phyloP scores from a whole-genome alignment of 371 early-diverging fungal genomes.

The Mortierella polycephala region DNA sequence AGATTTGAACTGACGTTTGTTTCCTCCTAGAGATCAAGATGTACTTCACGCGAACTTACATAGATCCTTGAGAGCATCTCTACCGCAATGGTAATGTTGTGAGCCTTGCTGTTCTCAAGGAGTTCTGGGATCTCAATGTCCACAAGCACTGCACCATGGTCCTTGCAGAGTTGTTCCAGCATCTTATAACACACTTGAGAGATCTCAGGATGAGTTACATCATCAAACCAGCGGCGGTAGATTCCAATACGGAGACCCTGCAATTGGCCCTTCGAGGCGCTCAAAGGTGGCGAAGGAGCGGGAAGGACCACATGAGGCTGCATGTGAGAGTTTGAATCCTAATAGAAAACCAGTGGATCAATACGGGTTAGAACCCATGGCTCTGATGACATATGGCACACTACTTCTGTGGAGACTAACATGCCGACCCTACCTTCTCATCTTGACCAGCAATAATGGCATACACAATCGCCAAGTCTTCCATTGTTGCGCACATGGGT shows the following conservation, averaged over 20 bases:
- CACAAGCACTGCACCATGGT: constrained; percentile 69
- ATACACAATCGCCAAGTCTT: constrained; percentile 73
- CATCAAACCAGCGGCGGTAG: constrained; percentile 61
- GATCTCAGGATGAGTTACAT: constrained; percentile 63
- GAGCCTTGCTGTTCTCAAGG: constrained; percentile 65
- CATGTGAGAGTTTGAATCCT: constrained; percentile 41
- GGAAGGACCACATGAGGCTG: constrained; percentile 57
- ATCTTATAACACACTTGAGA: constrained; percentile 56
- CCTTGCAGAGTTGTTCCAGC: constrained; percentile 54
- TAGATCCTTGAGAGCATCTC: constrained; percentile 67
- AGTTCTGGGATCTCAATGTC: constrained; percentile 76
- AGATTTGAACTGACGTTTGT: not conserved
- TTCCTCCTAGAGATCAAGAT: not conserved
- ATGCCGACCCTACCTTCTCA: constrained; percentile 39
- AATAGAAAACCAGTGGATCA: not conserved
- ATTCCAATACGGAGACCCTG: constrained; percentile 66
- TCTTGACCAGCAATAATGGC: constrained; percentile 74
- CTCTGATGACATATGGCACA: not conserved
- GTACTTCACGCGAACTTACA: not conserved
- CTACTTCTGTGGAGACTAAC: not conserved
- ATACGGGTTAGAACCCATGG: not conserved
- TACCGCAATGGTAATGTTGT: constrained; percentile 69
- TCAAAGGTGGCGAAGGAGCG: constrained; percentile 9
- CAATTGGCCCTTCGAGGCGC: constrained; percentile 31
- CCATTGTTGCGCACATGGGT: constrained; percentile 72